Conservation (phyloP, 441 rosid species). For the Jatropha podagrica region DNA sequence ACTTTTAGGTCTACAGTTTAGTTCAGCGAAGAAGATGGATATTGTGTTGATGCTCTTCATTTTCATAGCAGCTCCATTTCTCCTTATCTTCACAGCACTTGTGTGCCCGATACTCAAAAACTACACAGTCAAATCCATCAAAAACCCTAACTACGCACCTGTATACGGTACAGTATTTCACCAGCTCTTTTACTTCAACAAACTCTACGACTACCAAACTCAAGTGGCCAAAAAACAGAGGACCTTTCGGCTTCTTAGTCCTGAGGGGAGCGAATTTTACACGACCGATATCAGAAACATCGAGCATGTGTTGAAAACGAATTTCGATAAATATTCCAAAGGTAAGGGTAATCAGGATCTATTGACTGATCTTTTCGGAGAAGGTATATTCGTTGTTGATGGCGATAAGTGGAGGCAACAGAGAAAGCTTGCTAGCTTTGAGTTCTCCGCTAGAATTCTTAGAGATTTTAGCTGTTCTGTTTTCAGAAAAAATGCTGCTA, state of each 20-base stretch:
- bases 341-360: constrained; percentile 39
- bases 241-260: constrained; percentile 56
- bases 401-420: constrained; percentile 83
- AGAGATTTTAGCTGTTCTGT: constrained; percentile 69
- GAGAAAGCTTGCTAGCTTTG: constrained; percentile 78
- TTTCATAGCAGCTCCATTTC: constrained; percentile 16
- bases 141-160: constrained; percentile 46
- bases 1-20: too few relatives aligned
- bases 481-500: constrained; percentile 55
- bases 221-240: constrained; percentile 34
- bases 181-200: constrained; percentile 44
- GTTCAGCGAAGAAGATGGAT: constrained; percentile 28
- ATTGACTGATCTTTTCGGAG: constrained; percentile 54
- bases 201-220: constrained; percentile 58
- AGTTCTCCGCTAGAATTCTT: constrained; percentile 67
- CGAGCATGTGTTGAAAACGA: constrained; percentile 58
- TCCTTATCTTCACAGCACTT: constrained; percentile 25
- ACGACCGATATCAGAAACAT: constrained; percentile 63
- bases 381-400: constrained; percentile 69
- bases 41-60: constrained; percentile 26
- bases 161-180: constrained; percentile 55
- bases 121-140: constrained; percentile 50
- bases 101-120: constrained; percentile 30
- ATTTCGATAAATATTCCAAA: constrained; percentile 47
- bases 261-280: constrained; percentile 39